Evolutionary conservation across 495 filamentous ascomycete genomes (phyloP).

Genomic region (Hypoxylon fuscum): DNA sequence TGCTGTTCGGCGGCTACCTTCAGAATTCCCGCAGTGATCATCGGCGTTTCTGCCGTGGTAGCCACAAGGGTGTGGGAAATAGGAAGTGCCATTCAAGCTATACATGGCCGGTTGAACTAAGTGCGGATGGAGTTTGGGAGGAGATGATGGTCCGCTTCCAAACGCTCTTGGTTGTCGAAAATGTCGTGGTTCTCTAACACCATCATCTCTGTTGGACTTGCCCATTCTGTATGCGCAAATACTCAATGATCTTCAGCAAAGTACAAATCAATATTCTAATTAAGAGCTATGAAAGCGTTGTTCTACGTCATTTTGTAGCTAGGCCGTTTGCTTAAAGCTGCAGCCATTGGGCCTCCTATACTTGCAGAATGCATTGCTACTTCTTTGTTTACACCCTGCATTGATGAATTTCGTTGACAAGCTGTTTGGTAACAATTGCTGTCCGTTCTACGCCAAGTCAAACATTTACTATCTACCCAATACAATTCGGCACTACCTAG

Average conservation of each 20-base stretch:
- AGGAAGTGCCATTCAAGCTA: conserved; percentile 8
- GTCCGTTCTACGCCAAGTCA: background rate
- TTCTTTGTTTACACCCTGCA: conserved; percentile 7
- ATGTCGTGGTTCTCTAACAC: background rate
- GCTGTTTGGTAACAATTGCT: conserved; percentile 1
- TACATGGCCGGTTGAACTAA: conserved; percentile 8
- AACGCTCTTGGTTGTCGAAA: background rate
- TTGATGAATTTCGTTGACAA: background rate
- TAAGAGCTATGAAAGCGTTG: background rate
- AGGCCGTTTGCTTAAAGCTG: conserved; percentile 4
- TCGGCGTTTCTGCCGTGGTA: conserved; percentile 4
- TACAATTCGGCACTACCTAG: too few relatives aligned
- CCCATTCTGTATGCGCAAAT: background rate
- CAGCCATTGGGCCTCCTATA: background rate
- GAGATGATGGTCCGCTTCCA: background rate
- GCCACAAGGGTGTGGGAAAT: conserved; percentile 23
- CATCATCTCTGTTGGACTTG: background rate
- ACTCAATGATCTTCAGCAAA: background rate
- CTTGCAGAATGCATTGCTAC: conserved; percentile 4
- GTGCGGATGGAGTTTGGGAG: background rate
- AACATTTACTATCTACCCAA: background rate
- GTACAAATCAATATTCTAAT: background rate
- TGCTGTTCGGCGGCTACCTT: background rate
- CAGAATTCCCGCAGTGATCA: conserved; percentile 2
- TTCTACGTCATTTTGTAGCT: conserved; percentile 5